Percentiles rank a stretch among this genome's conserved stretches.
These are phyloP conservation scores for Cystofilobasidium capitatum DNA, from an alignment of 768 basidiomycete genomes.

Conservation along the genomic window DNA sequence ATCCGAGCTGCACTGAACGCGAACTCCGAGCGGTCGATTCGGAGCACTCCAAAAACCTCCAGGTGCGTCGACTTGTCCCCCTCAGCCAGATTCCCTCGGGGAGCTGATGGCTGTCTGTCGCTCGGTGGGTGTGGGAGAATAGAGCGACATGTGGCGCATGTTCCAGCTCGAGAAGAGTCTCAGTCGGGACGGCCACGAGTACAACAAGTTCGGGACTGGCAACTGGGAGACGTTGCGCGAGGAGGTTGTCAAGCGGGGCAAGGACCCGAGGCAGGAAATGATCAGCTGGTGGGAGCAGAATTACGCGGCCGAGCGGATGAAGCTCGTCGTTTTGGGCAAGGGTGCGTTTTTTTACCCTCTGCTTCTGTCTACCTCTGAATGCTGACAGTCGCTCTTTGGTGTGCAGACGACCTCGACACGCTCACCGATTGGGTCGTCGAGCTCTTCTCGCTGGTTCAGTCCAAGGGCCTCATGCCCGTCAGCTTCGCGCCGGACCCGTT, in stretches of 20 bases:
- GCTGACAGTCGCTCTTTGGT: background rate
- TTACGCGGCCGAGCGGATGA: slow-evolving; percentile 76
- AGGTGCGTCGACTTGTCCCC: slow-evolving; percentile 30
- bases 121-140: slow-evolving; percentile 47
- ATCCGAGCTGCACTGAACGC: slow-evolving; percentile 69
- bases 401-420: slow-evolving; percentile 63
- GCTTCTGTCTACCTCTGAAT: background rate
- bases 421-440: slow-evolving; percentile 54
- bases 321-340: slow-evolving; percentile 69
- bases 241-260: slow-evolving; percentile 36
- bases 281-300: slow-evolving; percentile 76
- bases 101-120: slow-evolving; percentile 49
- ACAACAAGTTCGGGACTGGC: slow-evolving; percentile 87
- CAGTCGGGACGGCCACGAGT: slow-evolving; percentile 65
- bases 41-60: slow-evolving; percentile 85
- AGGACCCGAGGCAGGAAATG: slow-evolving; percentile 42
- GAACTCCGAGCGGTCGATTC: slow-evolving; percentile 76
- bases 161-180: slow-evolving; percentile 89
- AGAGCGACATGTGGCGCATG: slow-evolving; percentile 47
- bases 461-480: slow-evolving; percentile 45
- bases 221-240: slow-evolving; percentile 46
- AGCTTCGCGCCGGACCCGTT: slow-evolving; percentile 31
- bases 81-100: slow-evolving; percentile 60
- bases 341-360: slow-evolving; percentile 43
- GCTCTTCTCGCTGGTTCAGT: slow-evolving; percentile 62